A percentile compares a stretch with the other conserved stretches of the same genome.
These are phyloP conservation scores for Esteya vermicola DNA, from an alignment of 2,329 filamentous ascomycete species.

Conservation along the genomic window DNA sequence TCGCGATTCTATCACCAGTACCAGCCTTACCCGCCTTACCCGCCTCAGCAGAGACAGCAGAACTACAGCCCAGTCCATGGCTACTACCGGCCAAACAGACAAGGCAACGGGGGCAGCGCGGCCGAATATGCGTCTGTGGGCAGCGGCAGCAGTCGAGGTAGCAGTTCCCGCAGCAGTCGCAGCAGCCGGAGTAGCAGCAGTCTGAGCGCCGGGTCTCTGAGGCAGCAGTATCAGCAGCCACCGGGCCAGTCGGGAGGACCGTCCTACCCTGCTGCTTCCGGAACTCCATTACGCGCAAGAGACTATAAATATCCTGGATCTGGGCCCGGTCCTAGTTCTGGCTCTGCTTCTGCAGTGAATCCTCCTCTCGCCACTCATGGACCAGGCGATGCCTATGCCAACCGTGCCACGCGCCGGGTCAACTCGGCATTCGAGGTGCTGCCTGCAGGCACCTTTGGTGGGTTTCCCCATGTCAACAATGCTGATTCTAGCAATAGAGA, in stretches of 20 bases:
- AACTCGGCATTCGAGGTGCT: constrained; percentile 25
- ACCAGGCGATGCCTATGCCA: constrained; percentile 15
- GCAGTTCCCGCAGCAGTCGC: not conserved
- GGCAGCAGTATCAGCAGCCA: no score
- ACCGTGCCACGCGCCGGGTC: constrained; percentile 19
- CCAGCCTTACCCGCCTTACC: constrained; percentile 7
- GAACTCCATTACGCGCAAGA: no score
- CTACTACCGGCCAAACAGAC: constrained; percentile 9
- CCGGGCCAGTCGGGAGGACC: no score
- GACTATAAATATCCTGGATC: not conserved
- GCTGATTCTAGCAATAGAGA: constrained; percentile 2
- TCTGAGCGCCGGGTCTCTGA: constrained; percentile 1
- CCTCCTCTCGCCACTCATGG: constrained; percentile 18
- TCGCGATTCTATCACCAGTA: not conserved
- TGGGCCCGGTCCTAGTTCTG: not conserved
- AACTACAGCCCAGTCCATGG: not conserved
- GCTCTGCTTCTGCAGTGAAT: constrained; percentile 4
- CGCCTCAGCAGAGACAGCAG: constrained; percentile 7
- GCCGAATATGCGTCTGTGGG: not conserved
- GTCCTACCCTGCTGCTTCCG: no score
- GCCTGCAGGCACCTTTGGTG: constrained; percentile 22
- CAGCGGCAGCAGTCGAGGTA: not conserved
- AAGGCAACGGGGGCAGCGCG: not conserved
- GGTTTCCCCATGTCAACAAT: no score
- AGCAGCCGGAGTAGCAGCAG: constrained; percentile 1